These are phyloP conservation scores for Paspalum vaginatum DNA, from an alignment of 176 grass and related monocot species.

Conservation along the genomic window DNA sequence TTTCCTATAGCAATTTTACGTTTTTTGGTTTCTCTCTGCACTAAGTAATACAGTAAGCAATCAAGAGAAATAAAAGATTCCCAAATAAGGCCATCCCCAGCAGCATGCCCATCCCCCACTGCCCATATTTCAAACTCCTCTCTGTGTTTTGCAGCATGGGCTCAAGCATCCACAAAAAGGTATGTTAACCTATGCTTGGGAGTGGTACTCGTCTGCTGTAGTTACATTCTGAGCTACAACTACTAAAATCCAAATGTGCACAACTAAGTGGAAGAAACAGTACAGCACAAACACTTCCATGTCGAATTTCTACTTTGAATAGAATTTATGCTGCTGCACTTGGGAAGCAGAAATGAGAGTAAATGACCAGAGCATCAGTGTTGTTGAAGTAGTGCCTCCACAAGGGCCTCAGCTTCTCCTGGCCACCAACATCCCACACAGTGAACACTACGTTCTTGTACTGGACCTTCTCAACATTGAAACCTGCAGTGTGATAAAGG, in stretches of 20 bases:
- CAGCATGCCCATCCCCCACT: too few species aligned
- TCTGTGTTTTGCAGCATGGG: too few species aligned
- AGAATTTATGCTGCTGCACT: background rate
- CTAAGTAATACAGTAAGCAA: background rate
- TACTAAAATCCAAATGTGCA: background rate
- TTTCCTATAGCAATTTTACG: conserved; percentile 5
- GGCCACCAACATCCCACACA: conserved; percentile 98
- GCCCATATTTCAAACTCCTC: too few species aligned
- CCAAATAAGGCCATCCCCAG: too few species aligned
- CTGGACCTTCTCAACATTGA: conserved; percentile 99
- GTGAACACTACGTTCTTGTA: conserved; percentile 99
- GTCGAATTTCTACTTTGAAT: background rate
- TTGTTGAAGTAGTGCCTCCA: conserved; percentile 99
- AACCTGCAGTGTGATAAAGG: conserved; percentile 53
- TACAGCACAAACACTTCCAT: background rate
- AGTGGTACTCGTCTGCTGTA: background rate
- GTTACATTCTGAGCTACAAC: background rate
- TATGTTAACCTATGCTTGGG: background rate
- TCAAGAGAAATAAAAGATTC: conserved; percentile 9
- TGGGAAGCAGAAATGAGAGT: conserved; percentile 13
- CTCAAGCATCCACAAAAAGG: background rate
- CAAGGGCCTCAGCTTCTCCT: conserved; percentile 97
- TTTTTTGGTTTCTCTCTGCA: background rate
- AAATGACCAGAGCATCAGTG: conserved; percentile 88
- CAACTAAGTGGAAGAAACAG: background rate